Base-by-base conservation (phyloP, 257 asterid genomes). In the Primulina tabacum region DNA sequence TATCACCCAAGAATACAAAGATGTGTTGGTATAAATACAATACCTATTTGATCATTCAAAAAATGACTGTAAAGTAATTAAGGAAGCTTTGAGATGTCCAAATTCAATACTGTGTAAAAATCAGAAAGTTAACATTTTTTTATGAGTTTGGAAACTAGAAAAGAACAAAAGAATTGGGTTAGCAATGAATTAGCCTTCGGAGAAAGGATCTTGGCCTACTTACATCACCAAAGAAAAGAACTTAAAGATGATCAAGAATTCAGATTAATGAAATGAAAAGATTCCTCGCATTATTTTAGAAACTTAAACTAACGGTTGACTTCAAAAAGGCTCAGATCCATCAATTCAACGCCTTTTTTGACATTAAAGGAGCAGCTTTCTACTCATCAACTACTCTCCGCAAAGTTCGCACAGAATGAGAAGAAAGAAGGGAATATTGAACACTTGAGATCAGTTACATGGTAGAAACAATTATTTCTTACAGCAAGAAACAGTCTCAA, bases 241-340 rank as follows among this genome's bases (percentile, higher is more conserved):
- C 53, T 53, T 83, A 82, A 72, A 59, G 18, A 65, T 62, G 75
- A 66, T 65, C 75, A 67, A 70, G 73, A 75, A 76, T 60, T 64
- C 67, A 10, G 60, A 43, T 55, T 79, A 79, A 62, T 72, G 68
- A 65, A 68, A 30, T 4, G 65, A 64, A 35, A 60, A 64, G 60
- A 18, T 69, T 56, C 3, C 67, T 35, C 56, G 71, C 82, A 81
- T 77, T 62, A 63, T 3, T 52, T 71, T 69, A 58, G 80, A 65
- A 7, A 50, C 72, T 43, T 69, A 64, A 72, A 76, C 70, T 79
- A 81, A 74, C 80, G 81, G 81, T 75, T 77, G 78, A 60, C 72
- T 76, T 5, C 68, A 67, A 52, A 30, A 67, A 72, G 66, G 70
- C 80, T 63, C 83, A 81, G 84, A 84, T 81, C 84, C 89, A 81